A percentile compares a stretch with the other conserved stretches of the same genome.
These are phyloP conservation scores for Vigna angularis DNA, from an alignment of 306 rosid genomes.

Conservation along the genomic window DNA sequence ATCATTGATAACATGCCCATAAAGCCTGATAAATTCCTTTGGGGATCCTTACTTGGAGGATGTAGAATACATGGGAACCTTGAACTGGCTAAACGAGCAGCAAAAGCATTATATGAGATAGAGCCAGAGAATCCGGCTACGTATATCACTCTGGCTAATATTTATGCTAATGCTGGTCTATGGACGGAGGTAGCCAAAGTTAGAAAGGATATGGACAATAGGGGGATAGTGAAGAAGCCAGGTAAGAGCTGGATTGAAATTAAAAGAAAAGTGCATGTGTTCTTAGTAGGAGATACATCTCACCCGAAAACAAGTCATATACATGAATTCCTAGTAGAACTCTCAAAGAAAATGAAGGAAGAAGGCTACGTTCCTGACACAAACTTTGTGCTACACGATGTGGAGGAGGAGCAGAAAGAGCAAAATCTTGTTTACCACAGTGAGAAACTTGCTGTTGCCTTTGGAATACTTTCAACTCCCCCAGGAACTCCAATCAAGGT, in stretches of 20 bases:
- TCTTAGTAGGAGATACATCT: conserved; percentile 19
- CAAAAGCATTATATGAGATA: conserved; percentile 10
- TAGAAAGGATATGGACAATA: conserved; percentile 5
- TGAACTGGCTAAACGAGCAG: conserved; percentile 25
- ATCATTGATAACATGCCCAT: conserved; percentile 10
- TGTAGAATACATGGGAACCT: conserved; percentile 27
- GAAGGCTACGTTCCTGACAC: conserved; percentile 27
- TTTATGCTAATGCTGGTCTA: conserved; percentile 19
- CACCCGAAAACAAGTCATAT: conserved; percentile 14
- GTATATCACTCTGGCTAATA: conserved; percentile 26
- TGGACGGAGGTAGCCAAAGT: conserved; percentile 18
- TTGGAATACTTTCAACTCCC: conserved; percentile 14
- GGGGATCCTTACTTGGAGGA: conserved; percentile 23
- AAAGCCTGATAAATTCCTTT: conserved; percentile 27
- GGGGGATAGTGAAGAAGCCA: conserved; percentile 19
- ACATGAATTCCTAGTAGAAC: conserved; percentile 11
- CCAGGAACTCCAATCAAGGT: conserved; percentile 26
- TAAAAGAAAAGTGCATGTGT: conserved; percentile 22
- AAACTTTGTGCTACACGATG: conserved; percentile 25
- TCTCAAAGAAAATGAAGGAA: conserved; percentile 15
- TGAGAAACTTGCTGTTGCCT: conserved; percentile 25
- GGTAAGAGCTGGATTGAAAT: conserved; percentile 27
- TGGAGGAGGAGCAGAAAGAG: conserved; percentile 24
- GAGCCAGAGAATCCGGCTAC: conserved; percentile 16
- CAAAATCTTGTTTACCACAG: conserved; percentile 24